A percentile compares a stretch with the other conserved stretches of the same genome.
Conservation (phyloP, 1,284 basidiomycete genomes). For the Schizopora paradoxa region DNA sequence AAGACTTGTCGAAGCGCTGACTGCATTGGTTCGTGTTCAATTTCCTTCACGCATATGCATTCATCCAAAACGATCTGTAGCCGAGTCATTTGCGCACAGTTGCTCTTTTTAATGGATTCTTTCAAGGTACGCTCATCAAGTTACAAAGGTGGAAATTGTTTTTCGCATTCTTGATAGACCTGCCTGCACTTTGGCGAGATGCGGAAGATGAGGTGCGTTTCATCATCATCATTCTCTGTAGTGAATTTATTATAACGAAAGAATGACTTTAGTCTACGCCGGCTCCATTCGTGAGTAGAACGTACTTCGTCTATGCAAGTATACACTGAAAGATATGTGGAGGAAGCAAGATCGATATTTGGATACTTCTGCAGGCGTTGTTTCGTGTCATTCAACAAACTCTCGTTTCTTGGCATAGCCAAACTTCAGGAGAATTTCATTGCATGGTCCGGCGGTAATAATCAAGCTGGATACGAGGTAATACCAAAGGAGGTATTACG, state of each 20-base stretch:
- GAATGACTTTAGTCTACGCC: too few species aligned
- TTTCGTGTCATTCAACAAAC: conserved; percentile 64
- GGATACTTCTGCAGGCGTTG: conserved; percentile 75
- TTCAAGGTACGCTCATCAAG: conserved; percentile 37
- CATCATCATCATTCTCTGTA: neutral
- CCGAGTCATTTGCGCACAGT: conserved; percentile 1
- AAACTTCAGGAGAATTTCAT: conserved; percentile 60
- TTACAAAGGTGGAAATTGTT: neutral
- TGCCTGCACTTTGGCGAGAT: conserved; percentile 10
- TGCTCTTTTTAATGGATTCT: conserved; percentile 4
- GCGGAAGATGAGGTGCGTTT: conserved; percentile 10
- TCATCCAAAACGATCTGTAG: neutral
- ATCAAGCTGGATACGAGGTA: conserved; percentile 41
- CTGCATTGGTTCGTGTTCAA: conserved; percentile 40
- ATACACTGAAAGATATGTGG: neutral
- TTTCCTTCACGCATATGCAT: neutral
- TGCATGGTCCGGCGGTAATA: conserved; percentile 51
- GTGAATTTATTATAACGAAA: too few species aligned
- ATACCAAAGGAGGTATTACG: conserved; percentile 54
- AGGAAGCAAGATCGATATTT: conserved; percentile 59
- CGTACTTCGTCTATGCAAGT: too few species aligned
- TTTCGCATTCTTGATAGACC: conserved; percentile 4
- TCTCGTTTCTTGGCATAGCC: conserved; percentile 63
- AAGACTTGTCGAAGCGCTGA: conserved; percentile 34
- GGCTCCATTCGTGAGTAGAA: too few species aligned